These are phyloP conservation scores for Bruguiera parviflora DNA, from an alignment of 345 rosid species.

Conservation along the genomic window DNA sequence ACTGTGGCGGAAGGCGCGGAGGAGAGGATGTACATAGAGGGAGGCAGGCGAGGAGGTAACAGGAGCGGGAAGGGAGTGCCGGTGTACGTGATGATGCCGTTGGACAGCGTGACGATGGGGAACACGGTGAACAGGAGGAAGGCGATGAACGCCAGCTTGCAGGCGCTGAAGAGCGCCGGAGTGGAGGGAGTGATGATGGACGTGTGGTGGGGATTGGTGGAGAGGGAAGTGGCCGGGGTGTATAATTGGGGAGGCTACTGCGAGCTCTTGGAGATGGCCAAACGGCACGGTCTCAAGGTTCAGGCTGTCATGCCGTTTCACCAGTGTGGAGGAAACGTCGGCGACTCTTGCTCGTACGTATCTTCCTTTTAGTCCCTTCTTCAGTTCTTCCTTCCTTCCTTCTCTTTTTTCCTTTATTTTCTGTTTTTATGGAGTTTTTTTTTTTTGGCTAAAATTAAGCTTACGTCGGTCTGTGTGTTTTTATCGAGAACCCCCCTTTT, in stretches of 20 bases:
- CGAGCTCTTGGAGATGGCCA: slow-evolving; percentile 90
- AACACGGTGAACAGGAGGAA: slow-evolving; percentile 77
- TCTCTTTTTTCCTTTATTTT: no score
- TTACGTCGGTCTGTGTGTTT: no score
- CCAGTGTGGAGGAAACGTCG: slow-evolving; percentile 99
- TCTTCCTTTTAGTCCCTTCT: not conserved
- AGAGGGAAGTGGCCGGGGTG: slow-evolving; percentile 70
- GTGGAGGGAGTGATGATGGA: slow-evolving; percentile 96
- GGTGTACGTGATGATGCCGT: slow-evolving; percentile 97
- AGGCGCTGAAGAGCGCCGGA: slow-evolving; percentile 94
- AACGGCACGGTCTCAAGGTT: slow-evolving; percentile 81
- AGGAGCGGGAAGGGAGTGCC: slow-evolving; percentile 63
- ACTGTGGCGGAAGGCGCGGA: slow-evolving; percentile 15
- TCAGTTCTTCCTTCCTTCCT: not conserved
- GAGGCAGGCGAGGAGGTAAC: slow-evolving; percentile 17
- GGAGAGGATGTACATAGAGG: slow-evolving; percentile 32
- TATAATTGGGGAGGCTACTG: slow-evolving; percentile 95
- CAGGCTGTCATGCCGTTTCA: slow-evolving; percentile 99
- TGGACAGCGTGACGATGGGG: slow-evolving; percentile 82
- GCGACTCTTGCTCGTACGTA: slow-evolving; percentile 85
- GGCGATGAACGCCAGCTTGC: slow-evolving; percentile 92
- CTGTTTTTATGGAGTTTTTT: no score
- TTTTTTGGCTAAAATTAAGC: no score
- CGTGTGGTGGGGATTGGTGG: slow-evolving; percentile 99
- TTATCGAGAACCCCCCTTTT: no score